These are phyloP conservation scores for Brassica hybrid DNA, from an alignment of 441 rosid genomes.

Conservation along the genomic window DNA sequence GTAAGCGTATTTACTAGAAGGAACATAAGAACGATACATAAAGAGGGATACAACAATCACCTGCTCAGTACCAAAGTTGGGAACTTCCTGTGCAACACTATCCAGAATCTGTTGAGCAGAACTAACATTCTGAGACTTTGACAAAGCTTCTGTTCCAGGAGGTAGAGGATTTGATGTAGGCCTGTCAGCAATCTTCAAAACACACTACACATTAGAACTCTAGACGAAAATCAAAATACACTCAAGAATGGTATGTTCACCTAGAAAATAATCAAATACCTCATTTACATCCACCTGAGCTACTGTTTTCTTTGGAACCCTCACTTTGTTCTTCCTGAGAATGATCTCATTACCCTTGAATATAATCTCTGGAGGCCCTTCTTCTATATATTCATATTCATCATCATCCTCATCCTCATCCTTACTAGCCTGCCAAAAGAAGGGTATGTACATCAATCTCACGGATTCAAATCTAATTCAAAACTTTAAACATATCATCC, in stretches of 20 bases:
- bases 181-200: constrained; percentile 66
- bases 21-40: neutral
- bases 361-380: constrained; percentile 91
- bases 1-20: neutral
- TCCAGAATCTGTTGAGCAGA: constrained; percentile 77
- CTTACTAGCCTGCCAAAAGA: constrained; percentile 52
- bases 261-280: constrained; percentile 46
- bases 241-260: constrained; percentile 16
- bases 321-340: constrained; percentile 77
- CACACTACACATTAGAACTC: constrained; percentile 28
- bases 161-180: constrained; percentile 96
- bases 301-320: constrained; percentile 63
- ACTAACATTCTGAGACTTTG: constrained; percentile 52
- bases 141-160: constrained; percentile 69
- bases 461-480: constrained; percentile 3
- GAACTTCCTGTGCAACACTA: constrained; percentile 85
- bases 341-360: constrained; percentile 92
- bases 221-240: neutral
- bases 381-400: constrained; percentile 86
- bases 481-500: neutral
- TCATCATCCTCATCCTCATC: constrained; percentile 60
- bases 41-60: constrained; percentile 40
- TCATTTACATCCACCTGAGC: constrained; percentile 43
- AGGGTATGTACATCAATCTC: constrained; percentile 7
- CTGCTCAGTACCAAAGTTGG: constrained; percentile 97